Percentiles rank a stretch among this genome's conserved stretches.
Evolutionary conservation across 2,329 filamentous ascomycete species (phyloP).

Genomic region (Aspergillus aculeatus): DNA sequence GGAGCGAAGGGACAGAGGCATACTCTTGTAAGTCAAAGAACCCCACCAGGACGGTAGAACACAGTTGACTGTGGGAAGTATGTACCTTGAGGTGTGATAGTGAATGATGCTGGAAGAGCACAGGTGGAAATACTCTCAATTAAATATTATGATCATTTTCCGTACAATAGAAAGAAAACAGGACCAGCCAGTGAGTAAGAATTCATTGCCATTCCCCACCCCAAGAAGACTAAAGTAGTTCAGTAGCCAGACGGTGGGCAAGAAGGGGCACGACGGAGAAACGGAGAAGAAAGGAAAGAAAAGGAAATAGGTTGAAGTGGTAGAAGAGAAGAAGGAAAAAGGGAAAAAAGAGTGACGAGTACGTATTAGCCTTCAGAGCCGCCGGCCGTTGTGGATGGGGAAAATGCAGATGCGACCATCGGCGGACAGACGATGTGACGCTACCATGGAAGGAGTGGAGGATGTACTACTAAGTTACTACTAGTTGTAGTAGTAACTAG

Average conservation of each 20-base stretch:
- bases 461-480: constrained; percentile 7
- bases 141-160: constrained; percentile 13
- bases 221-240: neutral
- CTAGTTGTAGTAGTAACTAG: neutral
- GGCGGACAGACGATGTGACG: constrained; percentile 37
- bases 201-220: constrained; percentile 18
- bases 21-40: constrained; percentile 9
- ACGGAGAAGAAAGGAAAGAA: constrained; percentile 9
- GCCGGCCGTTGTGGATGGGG: neutral
- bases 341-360: constrained; percentile 3
- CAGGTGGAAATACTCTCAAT: constrained; percentile 10
- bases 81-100: constrained; percentile 6
- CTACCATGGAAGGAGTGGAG: constrained; percentile 21
- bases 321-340: constrained; percentile 7
- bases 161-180: constrained; percentile 15
- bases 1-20: constrained; percentile 7
- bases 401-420: constrained; percentile 34
- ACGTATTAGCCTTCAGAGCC: constrained; percentile 8
- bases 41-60: constrained; percentile 1
- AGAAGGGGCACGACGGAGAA: neutral
- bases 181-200: constrained; percentile 27
- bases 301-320: constrained; percentile 7
- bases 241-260: constrained; percentile 6
- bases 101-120: neutral
- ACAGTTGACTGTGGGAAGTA: neutral